Evolutionary conservation across 208 protist species (phyloP), one percentile per base, ranked within the genome.

Genomic region (Tritrichomonas musculus): DNA sequence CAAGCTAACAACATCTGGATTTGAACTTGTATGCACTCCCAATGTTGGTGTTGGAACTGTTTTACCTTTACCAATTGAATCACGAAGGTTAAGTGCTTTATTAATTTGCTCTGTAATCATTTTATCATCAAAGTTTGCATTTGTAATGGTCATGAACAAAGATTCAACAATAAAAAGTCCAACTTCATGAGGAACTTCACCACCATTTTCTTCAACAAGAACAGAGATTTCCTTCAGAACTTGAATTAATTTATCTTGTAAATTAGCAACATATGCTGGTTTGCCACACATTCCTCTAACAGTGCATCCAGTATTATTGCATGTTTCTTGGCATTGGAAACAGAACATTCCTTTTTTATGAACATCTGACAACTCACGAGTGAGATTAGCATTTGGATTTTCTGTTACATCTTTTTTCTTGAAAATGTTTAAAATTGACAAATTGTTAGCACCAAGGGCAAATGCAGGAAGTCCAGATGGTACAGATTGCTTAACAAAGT

Each of bases 321-420:
- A 44, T 75, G 69, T 75, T n/a, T 75, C 69, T 41, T 75, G 69
- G 69, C 69, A 75, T n/a, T 75, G 69, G 69, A 75, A 75, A 17
- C 69, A 75, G 69, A 75, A 75, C 69, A 75, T 75, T 36, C 41
- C 41, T n/a, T n/a, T n/a, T n/a, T n/a, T n/a, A n/a, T n/a, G n/a
- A n/a, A n/a, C n/a, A n/a, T n/a, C n/a, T n/a, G n/a, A n/a, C n/a
- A n/a, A n/a, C n/a, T n/a, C n/a, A n/a, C n/a, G n/a, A n/a, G n/a
- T n/a, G n/a, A n/a, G n/a, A n/a, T n/a, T n/a, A n/a, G n/a, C n/a
- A n/a, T n/a, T n/a, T n/a, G n/a, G n/a, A n/a, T n/a, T n/a, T n/a
- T n/a, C n/a, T n/a, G n/a, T n/a, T n/a, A n/a, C n/a, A n/a, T n/a
- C n/a, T n/a, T n/a, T n/a, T n/a, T n/a, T n/a, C n/a, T n/a, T n/a